A percentile compares a stretch with the other conserved stretches of the same genome.
phyloP scores from a whole-genome alignment of 2,329 filamentous ascomycete genomes.

The Fonsecaea erecta region DNA sequence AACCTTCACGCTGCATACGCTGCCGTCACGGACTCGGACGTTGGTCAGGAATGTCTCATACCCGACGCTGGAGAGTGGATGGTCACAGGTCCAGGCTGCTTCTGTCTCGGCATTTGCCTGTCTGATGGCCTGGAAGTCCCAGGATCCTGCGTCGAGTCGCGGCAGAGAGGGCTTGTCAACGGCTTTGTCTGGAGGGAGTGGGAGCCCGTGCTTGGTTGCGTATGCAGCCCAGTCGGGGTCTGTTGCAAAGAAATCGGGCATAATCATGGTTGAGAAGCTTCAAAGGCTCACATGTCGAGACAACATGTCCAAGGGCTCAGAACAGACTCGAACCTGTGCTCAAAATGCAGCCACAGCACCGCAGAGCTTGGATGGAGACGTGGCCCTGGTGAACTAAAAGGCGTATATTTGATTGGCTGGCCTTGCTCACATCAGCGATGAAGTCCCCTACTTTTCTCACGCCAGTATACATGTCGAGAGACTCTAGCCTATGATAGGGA shows the following conservation, averaged over 20 bases:
- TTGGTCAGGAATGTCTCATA: constrained; percentile 16
- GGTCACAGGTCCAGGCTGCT: neutral
- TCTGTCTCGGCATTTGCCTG: constrained; percentile 2
- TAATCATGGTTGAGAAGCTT: neutral
- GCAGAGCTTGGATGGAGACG: too few relatives aligned
- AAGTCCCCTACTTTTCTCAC: neutral
- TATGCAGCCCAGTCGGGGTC: constrained; percentile 24
- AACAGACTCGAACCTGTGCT: too few relatives aligned
- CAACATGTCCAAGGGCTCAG: too few relatives aligned
- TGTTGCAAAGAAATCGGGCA: constrained; percentile 9
- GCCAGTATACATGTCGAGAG: neutral
- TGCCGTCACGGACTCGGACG: constrained; percentile 20
- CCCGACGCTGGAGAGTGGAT: constrained; percentile 17
- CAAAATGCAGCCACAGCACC: too few relatives aligned
- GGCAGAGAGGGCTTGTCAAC: neutral
- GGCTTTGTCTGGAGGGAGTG: neutral
- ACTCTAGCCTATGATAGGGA: too few relatives aligned
- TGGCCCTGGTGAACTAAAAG: neutral
- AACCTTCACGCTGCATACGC: constrained; percentile 20
- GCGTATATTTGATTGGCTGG: neutral
- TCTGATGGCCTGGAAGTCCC: constrained; percentile 4
- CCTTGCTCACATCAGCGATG: constrained; percentile 6
- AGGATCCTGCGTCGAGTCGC: constrained; percentile 2
- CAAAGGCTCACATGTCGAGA: neutral
- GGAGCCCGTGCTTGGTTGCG: constrained; percentile 17